Conservation (phyloP, 768 basidiomycete genomes). For the Ramaria sp. region DNA sequence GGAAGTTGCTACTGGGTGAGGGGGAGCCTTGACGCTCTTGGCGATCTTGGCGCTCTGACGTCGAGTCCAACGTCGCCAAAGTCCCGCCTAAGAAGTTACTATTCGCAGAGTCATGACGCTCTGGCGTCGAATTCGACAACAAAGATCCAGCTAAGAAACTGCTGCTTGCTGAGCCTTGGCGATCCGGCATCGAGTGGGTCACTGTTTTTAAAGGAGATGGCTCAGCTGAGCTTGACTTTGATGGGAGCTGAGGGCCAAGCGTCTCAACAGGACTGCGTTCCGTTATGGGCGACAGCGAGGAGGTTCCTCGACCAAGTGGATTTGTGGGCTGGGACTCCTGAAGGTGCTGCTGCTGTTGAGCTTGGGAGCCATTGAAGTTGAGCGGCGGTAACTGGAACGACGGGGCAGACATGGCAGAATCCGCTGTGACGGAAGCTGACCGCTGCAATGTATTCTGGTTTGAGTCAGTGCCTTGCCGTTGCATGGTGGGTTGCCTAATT, state of each 20-base stretch:
- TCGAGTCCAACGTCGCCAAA: neutral
- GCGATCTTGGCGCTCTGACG: neutral
- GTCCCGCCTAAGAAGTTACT: neutral
- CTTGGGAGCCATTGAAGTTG: constrained; percentile 5
- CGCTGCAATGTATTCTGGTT: neutral
- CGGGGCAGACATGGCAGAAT: constrained; percentile 9
- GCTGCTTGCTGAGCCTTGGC: neutral
- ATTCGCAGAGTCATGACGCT: neutral
- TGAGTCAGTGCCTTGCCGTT: neutral
- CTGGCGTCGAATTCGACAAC: neutral
- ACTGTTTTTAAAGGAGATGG: neutral
- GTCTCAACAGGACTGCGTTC: constrained; percentile 28
- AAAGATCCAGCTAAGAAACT: too few species aligned
- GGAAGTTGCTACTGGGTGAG: neutral
- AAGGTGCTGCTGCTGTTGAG: constrained; percentile 22
- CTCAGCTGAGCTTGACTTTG: neutral
- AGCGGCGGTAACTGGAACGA: constrained; percentile 19
- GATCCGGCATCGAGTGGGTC: neutral
- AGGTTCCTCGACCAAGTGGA: constrained; percentile 8
- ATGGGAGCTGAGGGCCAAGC: neutral
- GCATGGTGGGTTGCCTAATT: neutral
- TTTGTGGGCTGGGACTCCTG: constrained; percentile 13
- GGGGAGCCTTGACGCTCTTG: neutral
- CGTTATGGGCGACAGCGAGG: constrained; percentile 53
- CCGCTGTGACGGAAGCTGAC: too few species aligned